Conservation (phyloP, 257 asterid species). For the Rhazya stricta region DNA sequence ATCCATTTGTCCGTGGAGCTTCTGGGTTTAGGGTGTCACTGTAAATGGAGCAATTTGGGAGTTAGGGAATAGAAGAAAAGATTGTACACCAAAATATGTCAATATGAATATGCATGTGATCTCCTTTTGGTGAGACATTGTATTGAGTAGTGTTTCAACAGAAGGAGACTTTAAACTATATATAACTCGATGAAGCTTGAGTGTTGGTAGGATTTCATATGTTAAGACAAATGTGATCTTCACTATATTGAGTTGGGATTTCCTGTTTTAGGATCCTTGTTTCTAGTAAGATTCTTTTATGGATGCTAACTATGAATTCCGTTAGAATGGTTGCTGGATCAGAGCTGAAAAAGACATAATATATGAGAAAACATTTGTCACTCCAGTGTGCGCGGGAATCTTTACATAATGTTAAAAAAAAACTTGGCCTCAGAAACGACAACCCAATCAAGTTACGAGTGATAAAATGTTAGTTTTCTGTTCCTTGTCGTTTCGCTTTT, state of each 20-base stretch:
- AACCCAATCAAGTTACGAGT: neutral
- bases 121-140: neutral
- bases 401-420: neutral
- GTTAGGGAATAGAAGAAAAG: neutral
- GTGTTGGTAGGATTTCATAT: neutral
- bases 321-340: neutral
- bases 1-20: neutral
- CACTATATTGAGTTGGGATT: neutral
- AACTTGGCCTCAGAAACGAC: constrained; percentile 4
- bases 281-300: neutral
- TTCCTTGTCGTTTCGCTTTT: neutral
- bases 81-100: neutral
- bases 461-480: neutral
- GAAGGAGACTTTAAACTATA: neutral
- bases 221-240: neutral
- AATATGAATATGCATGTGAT: neutral
- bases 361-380: neutral
- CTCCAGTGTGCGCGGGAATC: neutral
- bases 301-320: neutral
- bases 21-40: neutral
- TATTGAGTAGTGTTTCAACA: neutral
- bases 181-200: neutral
- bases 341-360: neutral
- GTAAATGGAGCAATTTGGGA: neutral
- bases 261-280: neutral